Evolutionary conservation across 2,329 filamentous ascomycete genomes (phyloP).

Genomic region (Huntiella omanensis): DNA sequence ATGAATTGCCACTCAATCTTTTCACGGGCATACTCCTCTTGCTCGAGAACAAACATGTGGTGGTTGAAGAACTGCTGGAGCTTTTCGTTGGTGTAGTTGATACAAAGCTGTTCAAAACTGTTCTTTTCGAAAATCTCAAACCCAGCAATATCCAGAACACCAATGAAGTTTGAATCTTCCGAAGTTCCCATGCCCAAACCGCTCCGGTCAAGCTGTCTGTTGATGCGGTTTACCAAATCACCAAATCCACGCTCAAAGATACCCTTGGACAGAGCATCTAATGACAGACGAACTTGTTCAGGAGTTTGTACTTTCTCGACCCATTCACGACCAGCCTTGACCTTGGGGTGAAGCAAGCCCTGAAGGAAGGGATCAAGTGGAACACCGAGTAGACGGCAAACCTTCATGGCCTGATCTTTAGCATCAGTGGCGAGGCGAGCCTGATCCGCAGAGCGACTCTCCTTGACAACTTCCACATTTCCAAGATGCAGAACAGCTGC

Average conservation of each 20-base stretch:
- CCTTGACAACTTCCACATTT: conserved; percentile 76
- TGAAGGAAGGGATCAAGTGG: conserved; percentile 69
- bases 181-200: conserved; percentile 49
- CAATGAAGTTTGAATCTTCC: conserved; percentile 90
- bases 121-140: conserved; percentile 98
- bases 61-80: conserved; percentile 99
- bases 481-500: conserved; percentile 86
- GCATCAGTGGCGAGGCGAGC: conserved; percentile 63
- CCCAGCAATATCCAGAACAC: conserved; percentile 93
- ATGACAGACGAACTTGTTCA: conserved; percentile 75
- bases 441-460: conserved; percentile 80
- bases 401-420: conserved; percentile 53
- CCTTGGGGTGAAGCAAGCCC: conserved; percentile 74
- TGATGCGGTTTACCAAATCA: conserved; percentile 80
- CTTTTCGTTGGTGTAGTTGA: conserved; percentile 99
- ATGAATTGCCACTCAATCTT: conserved; percentile 99
- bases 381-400: conserved; percentile 73
- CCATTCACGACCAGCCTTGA: conserved; percentile 94
- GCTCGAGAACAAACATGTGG: conserved; percentile 98
- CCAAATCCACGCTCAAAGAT: conserved; percentile 96
- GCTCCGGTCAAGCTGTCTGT: conserved; percentile 73
- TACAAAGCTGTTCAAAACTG: conserved; percentile 96
- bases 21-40: conserved; percentile 92
- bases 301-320: conserved; percentile 97
- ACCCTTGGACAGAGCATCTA: conserved; percentile 87